A percentile compares a stretch with the other conserved stretches of the same genome.
These are phyloP conservation scores for Xanthoconium purpureum DNA, from an alignment of 768 basidiomycete species.

Conservation along the genomic window DNA sequence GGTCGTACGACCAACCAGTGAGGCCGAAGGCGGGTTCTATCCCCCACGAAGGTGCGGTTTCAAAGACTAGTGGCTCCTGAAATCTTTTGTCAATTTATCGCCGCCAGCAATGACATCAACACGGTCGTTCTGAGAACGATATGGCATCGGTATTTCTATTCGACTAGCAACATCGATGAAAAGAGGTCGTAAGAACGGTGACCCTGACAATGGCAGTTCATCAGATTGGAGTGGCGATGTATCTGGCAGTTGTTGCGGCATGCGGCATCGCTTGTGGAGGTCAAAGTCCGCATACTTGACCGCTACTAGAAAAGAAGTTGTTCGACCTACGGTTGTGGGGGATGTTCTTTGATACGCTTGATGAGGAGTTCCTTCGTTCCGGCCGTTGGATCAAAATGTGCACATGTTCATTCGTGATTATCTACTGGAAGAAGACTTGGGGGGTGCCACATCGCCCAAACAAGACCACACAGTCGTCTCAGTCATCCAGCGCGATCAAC, in stretches of 20 bases:
- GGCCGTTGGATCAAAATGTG: slow-evolving; percentile 1
- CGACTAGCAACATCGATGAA: not conserved
- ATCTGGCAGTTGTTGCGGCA: too few species aligned
- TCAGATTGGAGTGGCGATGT: not conserved
- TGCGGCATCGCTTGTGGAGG: too few species aligned
- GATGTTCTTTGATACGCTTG: not conserved
- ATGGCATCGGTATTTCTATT: not conserved
- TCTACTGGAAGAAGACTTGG: not conserved
- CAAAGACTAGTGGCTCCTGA: too few species aligned
- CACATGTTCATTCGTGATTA: slow-evolving; percentile 1
- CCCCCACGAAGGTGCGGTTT: not conserved
- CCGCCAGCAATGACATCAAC: not conserved
- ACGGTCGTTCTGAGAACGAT: not conserved
- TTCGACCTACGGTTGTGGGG: not conserved
- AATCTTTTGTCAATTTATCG: too few species aligned
- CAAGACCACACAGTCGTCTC: slow-evolving; percentile 27
- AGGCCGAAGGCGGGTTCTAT: not conserved
- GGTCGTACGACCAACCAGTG: too few species aligned
- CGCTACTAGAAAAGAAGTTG: too few species aligned
- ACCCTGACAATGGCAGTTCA: not conserved
- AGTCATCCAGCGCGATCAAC: slow-evolving; percentile 34
- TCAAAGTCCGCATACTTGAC: too few species aligned
- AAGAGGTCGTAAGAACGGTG: not conserved
- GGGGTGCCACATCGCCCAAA: slow-evolving; percentile 30
- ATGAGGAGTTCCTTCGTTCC: too few species aligned